Evolutionary conservation across 2,329 filamentous ascomycete genomes (phyloP).

Genomic region (Microcyclosporella mali): DNA sequence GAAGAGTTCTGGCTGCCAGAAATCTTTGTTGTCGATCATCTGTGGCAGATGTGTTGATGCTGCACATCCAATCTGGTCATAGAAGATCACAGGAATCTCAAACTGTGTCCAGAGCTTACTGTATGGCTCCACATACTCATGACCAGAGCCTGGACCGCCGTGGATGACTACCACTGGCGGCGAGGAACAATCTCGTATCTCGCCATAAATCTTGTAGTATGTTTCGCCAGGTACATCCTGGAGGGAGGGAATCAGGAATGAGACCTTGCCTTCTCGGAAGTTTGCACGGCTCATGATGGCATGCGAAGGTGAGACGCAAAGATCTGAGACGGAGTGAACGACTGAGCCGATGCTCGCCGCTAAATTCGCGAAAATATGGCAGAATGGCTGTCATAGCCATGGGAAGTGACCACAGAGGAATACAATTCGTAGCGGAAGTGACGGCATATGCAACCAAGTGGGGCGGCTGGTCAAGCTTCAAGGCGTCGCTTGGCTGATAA

Average conservation of each 20-base stretch:
- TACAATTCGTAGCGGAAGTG: too few species aligned
- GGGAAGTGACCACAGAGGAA: too few species aligned
- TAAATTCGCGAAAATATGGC: too few species aligned
- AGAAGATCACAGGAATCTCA: conserved; percentile 41
- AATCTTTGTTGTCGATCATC: conserved; percentile 36
- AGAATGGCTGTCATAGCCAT: too few species aligned
- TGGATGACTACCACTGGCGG: conserved; percentile 1
- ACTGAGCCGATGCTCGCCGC: too few species aligned
- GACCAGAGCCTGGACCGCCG: conserved; percentile 1
- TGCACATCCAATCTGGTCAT: conserved; percentile 47
- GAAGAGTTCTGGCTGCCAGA: conserved; percentile 44
- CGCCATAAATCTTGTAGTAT: conserved; percentile 1
- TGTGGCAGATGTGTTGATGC: conserved; percentile 41
- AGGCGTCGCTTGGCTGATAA: too few species aligned
- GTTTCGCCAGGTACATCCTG: neutral
- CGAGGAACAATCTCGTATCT: neutral
- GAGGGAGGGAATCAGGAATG: neutral
- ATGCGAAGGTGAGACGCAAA: neutral
- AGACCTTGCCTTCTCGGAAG: neutral
- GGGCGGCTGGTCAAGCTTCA: too few species aligned
- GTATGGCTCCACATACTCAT: conserved; percentile 1
- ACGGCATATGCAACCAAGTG: too few species aligned
- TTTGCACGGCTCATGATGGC: neutral
- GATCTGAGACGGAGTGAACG: too few species aligned
- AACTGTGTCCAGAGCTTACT: conserved; percentile 6